phyloP scores from a whole-genome alignment of 352 stramenopile genomes.

The Blastocystis hominis region DNA sequence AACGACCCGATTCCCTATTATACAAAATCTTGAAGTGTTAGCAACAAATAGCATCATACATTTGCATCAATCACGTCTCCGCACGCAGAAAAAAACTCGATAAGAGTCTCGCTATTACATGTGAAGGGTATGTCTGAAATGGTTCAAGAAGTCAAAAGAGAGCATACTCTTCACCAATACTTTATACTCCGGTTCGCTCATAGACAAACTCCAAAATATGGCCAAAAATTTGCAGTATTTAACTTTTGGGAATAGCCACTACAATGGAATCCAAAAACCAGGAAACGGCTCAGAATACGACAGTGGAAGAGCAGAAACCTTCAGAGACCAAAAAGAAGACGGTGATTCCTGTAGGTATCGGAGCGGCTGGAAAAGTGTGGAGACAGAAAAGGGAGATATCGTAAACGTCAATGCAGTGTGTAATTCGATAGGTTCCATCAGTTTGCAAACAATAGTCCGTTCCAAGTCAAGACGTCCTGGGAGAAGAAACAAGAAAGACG shows the following conservation, averaged over 20 bases:
- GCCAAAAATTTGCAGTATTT: not conserved
- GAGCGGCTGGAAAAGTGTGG: conserved; percentile 30
- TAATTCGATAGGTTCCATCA: conserved; percentile 62
- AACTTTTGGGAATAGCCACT: not conserved
- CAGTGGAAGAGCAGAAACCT: not conserved
- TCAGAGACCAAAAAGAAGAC: conserved; percentile 31
- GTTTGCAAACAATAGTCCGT: conserved; percentile 70
- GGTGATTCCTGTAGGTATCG: conserved; percentile 36
- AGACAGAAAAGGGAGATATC: conserved; percentile 21
- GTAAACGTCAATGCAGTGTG: not conserved
- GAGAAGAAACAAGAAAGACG: conserved; percentile 74
- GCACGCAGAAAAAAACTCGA: not conserved
- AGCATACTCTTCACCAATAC: not conserved
- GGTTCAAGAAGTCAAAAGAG: not conserved
- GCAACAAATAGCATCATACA: not conserved
- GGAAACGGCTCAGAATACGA: not conserved
- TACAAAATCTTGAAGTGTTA: not conserved
- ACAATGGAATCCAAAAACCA: not conserved
- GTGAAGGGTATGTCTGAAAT: not conserved
- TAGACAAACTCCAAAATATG: not conserved
- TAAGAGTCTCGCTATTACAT: not conserved
- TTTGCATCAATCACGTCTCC: not conserved
- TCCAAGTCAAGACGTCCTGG: conserved; percentile 74
- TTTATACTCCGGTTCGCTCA: not conserved
- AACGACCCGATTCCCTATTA: not conserved